These are phyloP conservation scores for Malus hybrid DNA, from an alignment of 331 rosid species.

Conservation along the genomic window DNA sequence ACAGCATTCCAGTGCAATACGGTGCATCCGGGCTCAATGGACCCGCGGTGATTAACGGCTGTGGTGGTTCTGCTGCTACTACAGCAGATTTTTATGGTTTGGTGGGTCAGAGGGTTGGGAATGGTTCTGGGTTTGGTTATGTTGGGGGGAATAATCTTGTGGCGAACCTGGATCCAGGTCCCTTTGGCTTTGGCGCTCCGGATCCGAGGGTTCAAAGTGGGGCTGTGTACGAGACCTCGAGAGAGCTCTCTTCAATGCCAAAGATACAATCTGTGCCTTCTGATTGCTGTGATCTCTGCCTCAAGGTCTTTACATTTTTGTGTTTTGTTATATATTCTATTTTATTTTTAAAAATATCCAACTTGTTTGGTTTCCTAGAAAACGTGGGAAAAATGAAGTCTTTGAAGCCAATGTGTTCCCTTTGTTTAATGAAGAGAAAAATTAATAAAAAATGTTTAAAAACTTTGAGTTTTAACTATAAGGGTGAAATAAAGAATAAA, in stretches of 20 bases:
- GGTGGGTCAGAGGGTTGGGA: conserved; percentile 8
- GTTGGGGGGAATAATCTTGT: background rate
- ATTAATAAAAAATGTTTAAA: too few species aligned
- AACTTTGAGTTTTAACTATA: too few species aligned
- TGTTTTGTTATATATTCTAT: too few species aligned
- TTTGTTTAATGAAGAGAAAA: background rate
- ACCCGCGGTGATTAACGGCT: conserved; percentile 10
- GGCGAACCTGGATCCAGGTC: conserved; percentile 12
- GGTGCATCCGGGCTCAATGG: conserved; percentile 22
- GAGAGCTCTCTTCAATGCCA: conserved; percentile 91
- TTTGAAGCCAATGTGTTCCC: background rate
- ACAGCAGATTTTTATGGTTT: background rate
- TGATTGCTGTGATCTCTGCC: conserved; percentile 33
- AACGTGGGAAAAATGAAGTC: background rate
- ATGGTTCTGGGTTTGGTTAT: conserved; percentile 1
- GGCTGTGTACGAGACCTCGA: conserved; percentile 44
- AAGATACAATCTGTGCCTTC: conserved; percentile 19
- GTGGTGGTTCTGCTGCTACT: background rate
- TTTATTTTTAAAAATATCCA: background rate
- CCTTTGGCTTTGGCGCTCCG: conserved; percentile 17
- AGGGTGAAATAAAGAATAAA: too few species aligned
- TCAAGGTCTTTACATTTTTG: conserved; percentile 39
- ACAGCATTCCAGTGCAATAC: conserved; percentile 27
- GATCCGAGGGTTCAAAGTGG: conserved; percentile 17
- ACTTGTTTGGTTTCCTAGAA: background rate